A percentile compares a stretch with the other conserved stretches of the same genome.
These are phyloP conservation scores for Colletotrichum sp. DNA, from an alignment of 2,329 filamentous ascomycete species.

Conservation along the genomic window DNA sequence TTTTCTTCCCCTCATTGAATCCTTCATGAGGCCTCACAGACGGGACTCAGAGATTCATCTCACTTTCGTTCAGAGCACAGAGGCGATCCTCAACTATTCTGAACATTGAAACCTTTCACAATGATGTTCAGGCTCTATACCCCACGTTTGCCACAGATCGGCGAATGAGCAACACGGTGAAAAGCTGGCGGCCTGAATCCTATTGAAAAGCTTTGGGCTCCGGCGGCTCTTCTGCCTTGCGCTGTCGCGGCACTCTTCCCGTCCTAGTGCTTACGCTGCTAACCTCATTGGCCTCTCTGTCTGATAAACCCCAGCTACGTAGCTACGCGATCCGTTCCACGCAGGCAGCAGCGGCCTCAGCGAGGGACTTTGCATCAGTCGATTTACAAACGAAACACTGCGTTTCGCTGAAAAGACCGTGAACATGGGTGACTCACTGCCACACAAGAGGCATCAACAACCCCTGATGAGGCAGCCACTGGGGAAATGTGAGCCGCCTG, in stretches of 20 bases:
- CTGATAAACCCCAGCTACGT: background rate
- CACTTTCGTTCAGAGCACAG: background rate
- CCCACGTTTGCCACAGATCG: background rate
- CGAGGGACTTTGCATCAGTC: background rate
- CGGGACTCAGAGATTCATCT: background rate
- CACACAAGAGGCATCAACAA: background rate
- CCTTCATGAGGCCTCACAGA: background rate
- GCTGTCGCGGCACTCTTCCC: background rate
- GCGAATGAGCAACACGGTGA: slow-evolving; percentile 2
- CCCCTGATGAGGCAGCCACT: background rate
- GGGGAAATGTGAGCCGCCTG: background rate
- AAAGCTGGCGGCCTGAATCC: background rate
- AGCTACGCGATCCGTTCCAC: background rate
- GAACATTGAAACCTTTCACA: background rate
- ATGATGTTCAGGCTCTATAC: accelerated
- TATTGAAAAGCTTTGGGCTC: background rate
- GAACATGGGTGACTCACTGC: slow-evolving; percentile 9
- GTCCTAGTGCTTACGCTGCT: background rate
- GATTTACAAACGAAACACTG: background rate
- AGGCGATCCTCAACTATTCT: background rate
- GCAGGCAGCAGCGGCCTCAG: slow-evolving; percentile 16
- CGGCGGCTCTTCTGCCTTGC: background rate
- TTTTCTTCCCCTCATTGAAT: background rate
- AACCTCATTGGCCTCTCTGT: background rate
- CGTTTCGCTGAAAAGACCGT: background rate